Evolutionary conservation across 495 filamentous ascomycete species (phyloP), one percentile per base, ranked within the genome.

Genomic region (Aspergillus leporis): DNA sequence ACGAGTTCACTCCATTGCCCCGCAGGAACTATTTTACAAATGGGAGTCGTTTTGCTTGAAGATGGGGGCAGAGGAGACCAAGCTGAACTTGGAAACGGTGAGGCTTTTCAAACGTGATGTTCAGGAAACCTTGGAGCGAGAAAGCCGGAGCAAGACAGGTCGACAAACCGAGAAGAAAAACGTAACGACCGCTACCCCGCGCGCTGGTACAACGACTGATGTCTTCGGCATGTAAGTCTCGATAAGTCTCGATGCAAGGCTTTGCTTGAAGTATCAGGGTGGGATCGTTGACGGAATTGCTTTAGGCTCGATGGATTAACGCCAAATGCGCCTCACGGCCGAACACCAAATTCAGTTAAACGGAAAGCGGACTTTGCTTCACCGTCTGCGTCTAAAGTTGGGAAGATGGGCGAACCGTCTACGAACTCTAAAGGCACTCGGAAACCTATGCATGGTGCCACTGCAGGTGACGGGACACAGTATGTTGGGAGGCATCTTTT

Each of bases 1-100:
- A 70, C 86, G 87, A 51, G 76, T 97, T 18, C 90, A 96, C 71
- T 81, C 82, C 19, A 81, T 97, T 56, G 78, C 82, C 30, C 78
- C 83, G 25, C 83, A 97, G 67, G 93, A 98, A 64, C 79, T 97
- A 18, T 96, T 89, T 70, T 97, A 87, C 83, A 96, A 97, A 83
- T 98, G 94, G 94, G 93, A 98, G 66, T 91, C 91, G 0, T 98
- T 97, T 78, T 89, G 86, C 68, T 88, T 98, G 63, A 96, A 93
- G 75, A 94, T 97, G 90, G 85, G 85, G 5, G 65, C 80, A 38
- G 89, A 93, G 21, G 87, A 91, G 60, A 86, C 83, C 43, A 90
- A 83, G 52, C 68, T 93, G 55, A 83, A 85, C 59, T 69, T 92
- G 25, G 81, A 87, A 18, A 90, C 82, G 0, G 81, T 89, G 41